These are phyloP conservation scores for Didymella keratinophila DNA, from an alignment of 2,329 filamentous ascomycete genomes.

Conservation along the genomic window DNA sequence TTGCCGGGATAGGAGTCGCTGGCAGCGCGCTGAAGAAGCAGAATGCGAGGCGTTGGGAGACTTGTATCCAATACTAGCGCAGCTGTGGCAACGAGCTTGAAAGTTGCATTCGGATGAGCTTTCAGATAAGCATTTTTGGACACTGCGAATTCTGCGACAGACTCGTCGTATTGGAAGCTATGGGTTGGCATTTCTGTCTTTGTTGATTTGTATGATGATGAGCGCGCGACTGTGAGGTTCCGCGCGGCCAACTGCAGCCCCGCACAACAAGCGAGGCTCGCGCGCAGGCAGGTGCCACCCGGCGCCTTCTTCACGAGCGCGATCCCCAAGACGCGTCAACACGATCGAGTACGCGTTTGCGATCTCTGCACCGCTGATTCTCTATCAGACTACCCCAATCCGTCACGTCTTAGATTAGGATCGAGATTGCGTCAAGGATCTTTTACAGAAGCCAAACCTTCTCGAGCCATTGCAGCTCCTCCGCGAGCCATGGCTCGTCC, in stretches of 20 bases:
- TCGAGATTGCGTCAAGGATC: not conserved
- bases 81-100: conserved; percentile 4
- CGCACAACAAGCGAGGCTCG: conserved; percentile 6
- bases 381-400: too few relatives aligned
- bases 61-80: conserved; percentile 7
- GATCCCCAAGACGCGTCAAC: not conserved
- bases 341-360: not conserved
- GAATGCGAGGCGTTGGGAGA: conserved; percentile 41
- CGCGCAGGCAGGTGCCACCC: not conserved
- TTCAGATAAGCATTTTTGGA: conserved; percentile 7
- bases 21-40: conserved; percentile 58
- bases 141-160: conserved; percentile 5
- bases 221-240: not conserved
- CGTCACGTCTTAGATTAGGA: too few relatives aligned
- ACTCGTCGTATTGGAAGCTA: conserved; percentile 1
- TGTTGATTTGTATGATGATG: not conserved
- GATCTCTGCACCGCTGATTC: too few relatives aligned
- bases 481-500: conserved; percentile 22
- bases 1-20: conserved; percentile 56
- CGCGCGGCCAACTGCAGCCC: not conserved
- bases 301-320: not conserved
- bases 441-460: conserved; percentile 5
- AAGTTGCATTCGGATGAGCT: not conserved
- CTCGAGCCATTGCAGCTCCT: conserved; percentile 13
- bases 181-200: not conserved